Percentiles rank a stretch among this genome's conserved stretches.
Evolutionary conservation across 805 yeast genomes (phyloP).

Genomic region (Tetrapisispora pingtungensis): DNA sequence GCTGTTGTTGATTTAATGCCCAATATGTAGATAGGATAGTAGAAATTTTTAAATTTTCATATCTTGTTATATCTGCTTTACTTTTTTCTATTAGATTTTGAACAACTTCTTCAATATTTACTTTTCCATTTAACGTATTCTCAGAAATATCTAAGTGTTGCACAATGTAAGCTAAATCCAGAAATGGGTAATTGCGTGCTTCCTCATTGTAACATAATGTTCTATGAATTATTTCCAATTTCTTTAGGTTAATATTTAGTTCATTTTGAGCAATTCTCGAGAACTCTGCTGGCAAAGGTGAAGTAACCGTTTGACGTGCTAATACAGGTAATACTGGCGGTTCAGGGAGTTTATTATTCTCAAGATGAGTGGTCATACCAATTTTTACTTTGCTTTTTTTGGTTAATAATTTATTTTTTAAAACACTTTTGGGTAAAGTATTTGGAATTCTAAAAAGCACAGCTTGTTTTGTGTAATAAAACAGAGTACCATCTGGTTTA

Average conservation of each 20-base stretch:
- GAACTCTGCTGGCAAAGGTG: slow-evolving; percentile 29
- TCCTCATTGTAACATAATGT: slow-evolving; percentile 33
- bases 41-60: slow-evolving; percentile 15
- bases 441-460: slow-evolving; percentile 47
- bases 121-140: slow-evolving; percentile 4
- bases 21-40: slow-evolving; percentile 38
- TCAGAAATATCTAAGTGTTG: slow-evolving; percentile 25
- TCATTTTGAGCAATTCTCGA: slow-evolving; percentile 34
- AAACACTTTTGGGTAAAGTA: slow-evolving; percentile 12
- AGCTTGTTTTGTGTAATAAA: slow-evolving; percentile 36
- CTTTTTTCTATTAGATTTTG: slow-evolving; percentile 1
- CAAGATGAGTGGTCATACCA: not conserved
- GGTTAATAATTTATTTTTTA: slow-evolving; percentile 3
- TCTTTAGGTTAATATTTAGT: slow-evolving; percentile 32
- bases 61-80: not conserved
- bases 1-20: slow-evolving; percentile 37
- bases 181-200: slow-evolving; percentile 33
- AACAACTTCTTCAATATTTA: slow-evolving; percentile 1
- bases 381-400: slow-evolving; percentile 8
- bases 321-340: slow-evolving; percentile 23
- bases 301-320: slow-evolving; percentile 27
- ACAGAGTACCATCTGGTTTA: slow-evolving; percentile 46
- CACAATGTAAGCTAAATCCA: slow-evolving; percentile 31
- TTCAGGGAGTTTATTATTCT: too few relatives aligned
- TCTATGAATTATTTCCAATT: slow-evolving; percentile 39